A percentile compares a stretch with the other conserved stretches of the same genome.
Conservation (phyloP, 129 eudicot species). For the Apium graveolens region DNA sequence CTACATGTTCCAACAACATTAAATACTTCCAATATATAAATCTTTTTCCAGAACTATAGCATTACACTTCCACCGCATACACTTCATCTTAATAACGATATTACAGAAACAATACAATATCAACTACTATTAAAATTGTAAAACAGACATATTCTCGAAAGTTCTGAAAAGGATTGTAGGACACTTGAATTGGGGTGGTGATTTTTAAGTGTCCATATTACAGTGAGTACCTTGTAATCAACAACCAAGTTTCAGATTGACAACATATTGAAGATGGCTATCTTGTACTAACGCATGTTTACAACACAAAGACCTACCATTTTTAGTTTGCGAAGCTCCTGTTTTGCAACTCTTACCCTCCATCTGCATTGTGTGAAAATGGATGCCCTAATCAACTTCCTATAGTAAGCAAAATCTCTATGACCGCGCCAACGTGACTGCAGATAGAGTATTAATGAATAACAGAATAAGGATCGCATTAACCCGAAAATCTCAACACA, state of each 20-base stretch:
- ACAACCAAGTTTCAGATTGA: neutral
- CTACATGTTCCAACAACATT: neutral
- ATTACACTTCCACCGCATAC: neutral
- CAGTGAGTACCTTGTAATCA: neutral
- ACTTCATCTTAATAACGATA: neutral
- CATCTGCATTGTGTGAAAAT: conserved; percentile 82
- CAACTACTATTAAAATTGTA: neutral
- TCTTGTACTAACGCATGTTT: conserved; percentile 13
- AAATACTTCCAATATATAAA: neutral
- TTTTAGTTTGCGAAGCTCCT: conserved; percentile 75
- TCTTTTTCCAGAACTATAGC: neutral
- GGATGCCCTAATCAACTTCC: conserved; percentile 62
- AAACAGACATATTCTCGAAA: neutral
- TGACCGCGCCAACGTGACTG: conserved; percentile 93
- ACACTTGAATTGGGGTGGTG: neutral
- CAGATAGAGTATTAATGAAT: conserved; percentile 16
- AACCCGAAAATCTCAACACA: conserved; percentile 11
- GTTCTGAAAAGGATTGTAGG: neutral
- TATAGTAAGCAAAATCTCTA: conserved; percentile 46
- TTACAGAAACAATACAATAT: neutral
- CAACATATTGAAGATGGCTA: neutral
- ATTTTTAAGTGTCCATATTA: neutral
- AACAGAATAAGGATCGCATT: conserved; percentile 10
- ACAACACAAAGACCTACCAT: conserved; percentile 47
- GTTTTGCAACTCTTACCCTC: conserved; percentile 67